Conservation (phyloP, 75 land plant species). For the Picea sitchensis region DNA sequence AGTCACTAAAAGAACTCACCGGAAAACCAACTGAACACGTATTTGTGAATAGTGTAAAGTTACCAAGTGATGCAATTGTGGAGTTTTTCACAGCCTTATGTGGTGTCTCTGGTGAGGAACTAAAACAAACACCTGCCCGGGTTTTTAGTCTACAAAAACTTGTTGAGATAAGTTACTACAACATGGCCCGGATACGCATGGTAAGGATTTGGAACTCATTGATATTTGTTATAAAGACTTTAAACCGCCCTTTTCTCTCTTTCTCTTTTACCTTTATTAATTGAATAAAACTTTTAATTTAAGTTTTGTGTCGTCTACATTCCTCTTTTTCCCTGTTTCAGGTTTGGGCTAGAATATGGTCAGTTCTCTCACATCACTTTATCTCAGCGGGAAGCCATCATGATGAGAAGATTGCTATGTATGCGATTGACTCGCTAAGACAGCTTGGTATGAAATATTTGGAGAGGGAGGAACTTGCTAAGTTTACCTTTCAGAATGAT, state of each 20-base stretch:
- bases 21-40: constrained; percentile 97
- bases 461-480: constrained; percentile 91
- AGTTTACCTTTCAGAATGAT: constrained; percentile 95
- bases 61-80: constrained; percentile 90
- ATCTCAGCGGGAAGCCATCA: constrained; percentile 92
- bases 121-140: constrained; percentile 91
- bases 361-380: constrained; percentile 82
- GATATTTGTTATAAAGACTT: neutral
- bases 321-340: constrained; percentile 13
- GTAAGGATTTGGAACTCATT: constrained; percentile 21
- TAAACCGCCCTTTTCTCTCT: neutral
- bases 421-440: constrained; percentile 95
- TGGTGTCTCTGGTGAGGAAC: constrained; percentile 93
- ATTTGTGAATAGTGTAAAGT: constrained; percentile 82
- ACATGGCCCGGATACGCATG: constrained; percentile 96
- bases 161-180: constrained; percentile 97
- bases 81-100: constrained; percentile 93
- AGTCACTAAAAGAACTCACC: constrained; percentile 73
- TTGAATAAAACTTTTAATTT: neutral
- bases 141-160: constrained; percentile 96
- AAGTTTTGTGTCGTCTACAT: neutral
- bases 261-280: neutral
- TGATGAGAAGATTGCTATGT: constrained; percentile 96
- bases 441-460: constrained; percentile 97
- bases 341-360: constrained; percentile 99